These are phyloP conservation scores for Micractinium sp. DNA, from an alignment of 139 green algal genomes.

Conservation along the genomic window DNA sequence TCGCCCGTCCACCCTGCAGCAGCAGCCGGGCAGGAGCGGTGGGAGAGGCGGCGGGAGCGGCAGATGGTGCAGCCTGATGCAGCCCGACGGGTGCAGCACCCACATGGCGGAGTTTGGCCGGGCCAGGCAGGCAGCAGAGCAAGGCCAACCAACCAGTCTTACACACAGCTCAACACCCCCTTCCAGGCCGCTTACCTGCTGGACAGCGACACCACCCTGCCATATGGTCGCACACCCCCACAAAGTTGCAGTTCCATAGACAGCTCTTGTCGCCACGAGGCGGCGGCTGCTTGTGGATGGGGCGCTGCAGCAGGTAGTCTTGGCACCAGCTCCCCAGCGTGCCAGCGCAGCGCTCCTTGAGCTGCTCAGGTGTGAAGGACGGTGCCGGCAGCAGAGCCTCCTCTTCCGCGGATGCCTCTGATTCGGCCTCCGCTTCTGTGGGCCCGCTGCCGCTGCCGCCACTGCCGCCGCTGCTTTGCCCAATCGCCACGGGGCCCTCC, in stretches of 20 bases:
- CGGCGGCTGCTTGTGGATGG: not conserved
- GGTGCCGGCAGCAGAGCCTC: not conserved
- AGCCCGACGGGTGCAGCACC: too few species aligned
- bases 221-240: slow-evolving; percentile 6
- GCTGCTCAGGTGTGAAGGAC: not conserved
- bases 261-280: not conserved
- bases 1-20: not conserved
- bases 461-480: not conserved
- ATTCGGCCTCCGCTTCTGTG: not conserved
- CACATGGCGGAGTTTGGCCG: too few species aligned
- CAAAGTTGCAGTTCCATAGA: slow-evolving; percentile 10
- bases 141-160: too few species aligned
- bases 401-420: not conserved
- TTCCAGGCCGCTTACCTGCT: too few species aligned
- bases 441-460: not conserved
- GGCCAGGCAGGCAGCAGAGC: too few species aligned
- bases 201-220: not conserved
- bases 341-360: not conserved
- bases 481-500: not conserved
- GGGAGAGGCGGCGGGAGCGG: too few species aligned
- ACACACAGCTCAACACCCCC: too few species aligned
- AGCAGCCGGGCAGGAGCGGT: not conserved
- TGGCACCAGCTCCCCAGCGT: not conserved
- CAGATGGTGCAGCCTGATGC: too few species aligned
- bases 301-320: slow-evolving; percentile 1